Conservation (phyloP, 345 rosid species). For the Linum trigynum region DNA sequence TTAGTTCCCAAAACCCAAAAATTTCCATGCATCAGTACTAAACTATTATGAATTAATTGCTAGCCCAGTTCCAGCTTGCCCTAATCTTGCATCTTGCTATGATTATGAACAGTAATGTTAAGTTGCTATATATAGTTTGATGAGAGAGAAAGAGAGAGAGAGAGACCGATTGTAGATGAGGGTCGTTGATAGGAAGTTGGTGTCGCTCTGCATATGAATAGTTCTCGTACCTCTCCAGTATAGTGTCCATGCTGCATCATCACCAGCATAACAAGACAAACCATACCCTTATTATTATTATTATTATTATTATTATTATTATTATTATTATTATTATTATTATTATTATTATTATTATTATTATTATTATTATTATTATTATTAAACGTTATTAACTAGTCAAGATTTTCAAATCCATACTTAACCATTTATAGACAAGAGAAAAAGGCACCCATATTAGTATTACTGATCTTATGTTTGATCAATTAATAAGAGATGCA, state of each 20-base stretch:
- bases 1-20: background rate
- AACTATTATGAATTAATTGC: background rate
- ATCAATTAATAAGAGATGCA: conserved; percentile 13
- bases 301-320: no score
- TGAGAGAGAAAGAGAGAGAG: background rate
- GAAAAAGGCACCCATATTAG: conserved; percentile 7
- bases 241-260: conserved; percentile 55
- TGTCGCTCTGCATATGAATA: conserved; percentile 32
- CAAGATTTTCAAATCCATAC: background rate
- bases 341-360: no score
- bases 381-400: background rate
- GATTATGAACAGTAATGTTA: conserved; percentile 3
- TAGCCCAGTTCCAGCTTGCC: background rate
- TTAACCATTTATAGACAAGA: background rate
- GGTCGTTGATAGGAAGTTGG: conserved; percentile 14
- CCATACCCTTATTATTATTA: no score
- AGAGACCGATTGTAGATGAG: conserved; percentile 27
- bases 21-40: background rate
- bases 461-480: background rate
- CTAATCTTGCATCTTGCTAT: no score
- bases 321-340: no score
- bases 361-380: no score
- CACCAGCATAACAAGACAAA: background rate
- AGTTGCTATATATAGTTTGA: background rate
- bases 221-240: conserved; percentile 65